Conservation (phyloP, 345 rosid genomes). For the Brassica rapa region DNA sequence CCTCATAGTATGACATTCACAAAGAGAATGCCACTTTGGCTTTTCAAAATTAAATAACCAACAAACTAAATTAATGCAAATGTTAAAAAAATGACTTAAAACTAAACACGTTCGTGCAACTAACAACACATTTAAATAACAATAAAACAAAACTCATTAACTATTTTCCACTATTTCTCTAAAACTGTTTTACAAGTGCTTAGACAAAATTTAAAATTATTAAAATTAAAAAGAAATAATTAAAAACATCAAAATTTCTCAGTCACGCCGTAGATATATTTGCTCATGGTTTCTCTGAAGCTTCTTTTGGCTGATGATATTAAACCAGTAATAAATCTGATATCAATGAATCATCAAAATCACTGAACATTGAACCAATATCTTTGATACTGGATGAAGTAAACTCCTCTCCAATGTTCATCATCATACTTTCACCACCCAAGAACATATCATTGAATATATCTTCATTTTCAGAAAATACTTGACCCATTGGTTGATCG, state of each 20-base stretch:
- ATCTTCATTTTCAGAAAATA: conserved; percentile 43
- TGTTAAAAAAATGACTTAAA: not conserved
- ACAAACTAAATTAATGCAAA: not conserved
- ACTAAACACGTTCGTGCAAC: conserved; percentile 42
- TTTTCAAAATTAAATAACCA: conserved; percentile 3
- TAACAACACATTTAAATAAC: conserved; percentile 16
- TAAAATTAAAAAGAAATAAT: not conserved
- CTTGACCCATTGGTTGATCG: conserved; percentile 42
- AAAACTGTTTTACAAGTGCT: conserved; percentile 43
- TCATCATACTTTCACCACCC: conserved; percentile 31
- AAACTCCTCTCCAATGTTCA: conserved; percentile 45
- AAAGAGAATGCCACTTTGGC: conserved; percentile 64
- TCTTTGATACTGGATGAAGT: conserved; percentile 42
- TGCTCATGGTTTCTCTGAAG: conserved; percentile 3
- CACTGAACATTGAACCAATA: conserved; percentile 54
- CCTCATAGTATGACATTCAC: conserved; percentile 42
- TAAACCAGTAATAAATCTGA: conserved; percentile 57
- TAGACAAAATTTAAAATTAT: conserved; percentile 39
- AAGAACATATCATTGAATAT: conserved; percentile 47
- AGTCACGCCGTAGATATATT: conserved; percentile 23
- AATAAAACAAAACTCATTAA: conserved; percentile 1
- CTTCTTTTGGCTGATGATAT: conserved; percentile 19
- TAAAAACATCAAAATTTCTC: conserved; percentile 41
- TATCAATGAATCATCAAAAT: conserved; percentile 70
- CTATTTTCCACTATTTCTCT: conserved; percentile 36